These are phyloP conservation scores for Saraca asoca DNA, from an alignment of 331 rosid genomes.

Conservation along the genomic window DNA sequence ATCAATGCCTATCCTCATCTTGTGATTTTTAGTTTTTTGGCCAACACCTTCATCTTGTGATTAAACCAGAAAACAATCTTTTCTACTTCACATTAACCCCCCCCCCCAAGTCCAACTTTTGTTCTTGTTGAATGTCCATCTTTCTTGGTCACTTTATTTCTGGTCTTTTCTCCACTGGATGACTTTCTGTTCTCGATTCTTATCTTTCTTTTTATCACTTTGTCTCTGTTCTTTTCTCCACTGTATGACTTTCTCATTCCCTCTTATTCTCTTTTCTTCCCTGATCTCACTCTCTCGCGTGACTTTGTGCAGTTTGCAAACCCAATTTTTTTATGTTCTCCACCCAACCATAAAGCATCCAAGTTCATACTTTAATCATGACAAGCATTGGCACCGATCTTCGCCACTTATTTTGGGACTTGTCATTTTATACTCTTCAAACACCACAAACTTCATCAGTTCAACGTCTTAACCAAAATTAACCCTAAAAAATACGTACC, in stretches of 20 bases:
- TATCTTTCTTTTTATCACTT: conserved; percentile 4
- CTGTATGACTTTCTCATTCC: conserved; percentile 33
- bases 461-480: conserved; percentile 28
- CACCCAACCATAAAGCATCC: conserved; percentile 53
- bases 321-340: conserved; percentile 30
- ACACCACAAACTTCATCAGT: conserved; percentile 27
- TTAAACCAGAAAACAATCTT: too few relatives aligned
- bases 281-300: conserved; percentile 22
- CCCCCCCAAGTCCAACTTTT: neutral
- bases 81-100: neutral
- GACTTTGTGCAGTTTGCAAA: conserved; percentile 29
- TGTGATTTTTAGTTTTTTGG: too few relatives aligned
- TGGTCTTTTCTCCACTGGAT: conserved; percentile 27
- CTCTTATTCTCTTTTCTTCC: too few relatives aligned
- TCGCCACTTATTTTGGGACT: conserved; percentile 35
- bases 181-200: too few relatives aligned
- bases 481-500: too few relatives aligned
- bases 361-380: conserved; percentile 73
- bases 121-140: too few relatives aligned
- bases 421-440: conserved; percentile 39
- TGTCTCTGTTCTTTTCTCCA: conserved; percentile 10
- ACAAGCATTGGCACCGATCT: conserved; percentile 53
- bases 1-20: too few relatives aligned
- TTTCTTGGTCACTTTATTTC: too few relatives aligned
- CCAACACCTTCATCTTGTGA: too few relatives aligned